phyloP scores from a whole-genome alignment of 192 early-diverging fungal genomes.

The Umbelopsis sp. region DNA sequence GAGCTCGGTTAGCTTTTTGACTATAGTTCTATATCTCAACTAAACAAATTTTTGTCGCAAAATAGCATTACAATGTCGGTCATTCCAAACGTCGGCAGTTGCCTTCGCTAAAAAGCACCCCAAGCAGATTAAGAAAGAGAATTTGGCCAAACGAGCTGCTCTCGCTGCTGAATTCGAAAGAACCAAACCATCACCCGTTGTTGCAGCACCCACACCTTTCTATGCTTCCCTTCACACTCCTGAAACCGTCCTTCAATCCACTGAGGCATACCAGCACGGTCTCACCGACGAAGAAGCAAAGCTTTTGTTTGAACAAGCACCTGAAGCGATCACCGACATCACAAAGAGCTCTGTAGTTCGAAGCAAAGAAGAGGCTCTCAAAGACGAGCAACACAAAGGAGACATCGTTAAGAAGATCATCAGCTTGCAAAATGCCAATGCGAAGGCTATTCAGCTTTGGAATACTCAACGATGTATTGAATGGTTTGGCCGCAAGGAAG shows the following conservation, averaged over 20 bases:
- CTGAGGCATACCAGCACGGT: constrained; percentile 51
- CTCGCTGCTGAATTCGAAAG: constrained; percentile 32
- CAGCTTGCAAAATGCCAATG: constrained; percentile 81
- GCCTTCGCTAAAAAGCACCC: constrained; percentile 40
- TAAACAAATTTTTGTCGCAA: no score
- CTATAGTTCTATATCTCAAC: no score
- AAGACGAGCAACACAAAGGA: constrained; percentile 53
- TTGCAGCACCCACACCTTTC: constrained; percentile 34
- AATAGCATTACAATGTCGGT: constrained; percentile 1
- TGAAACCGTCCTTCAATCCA: constrained; percentile 19
- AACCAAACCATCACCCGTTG: constrained; percentile 40
- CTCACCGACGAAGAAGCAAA: constrained; percentile 48
- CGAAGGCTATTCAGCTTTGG: constrained; percentile 72
- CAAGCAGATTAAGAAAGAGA: constrained; percentile 47
- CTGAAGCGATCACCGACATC: constrained; percentile 39
- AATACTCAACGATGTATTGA: constrained; percentile 75
- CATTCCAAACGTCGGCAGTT: constrained; percentile 36
- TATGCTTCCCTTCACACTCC: constrained; percentile 37
- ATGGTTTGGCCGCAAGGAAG: constrained; percentile 74
- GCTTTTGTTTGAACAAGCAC: constrained; percentile 51
- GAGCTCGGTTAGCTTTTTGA: no score
- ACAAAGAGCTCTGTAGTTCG: constrained; percentile 33
- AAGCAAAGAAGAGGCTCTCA: constrained; percentile 38
- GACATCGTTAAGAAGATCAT: constrained; percentile 73
- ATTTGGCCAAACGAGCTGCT: constrained; percentile 39